A percentile compares a stretch with the other conserved stretches of the same genome.
These are phyloP conservation scores for Apiotrichum gracile DNA, from an alignment of 1,284 basidiomycete genomes.

Conservation along the genomic window DNA sequence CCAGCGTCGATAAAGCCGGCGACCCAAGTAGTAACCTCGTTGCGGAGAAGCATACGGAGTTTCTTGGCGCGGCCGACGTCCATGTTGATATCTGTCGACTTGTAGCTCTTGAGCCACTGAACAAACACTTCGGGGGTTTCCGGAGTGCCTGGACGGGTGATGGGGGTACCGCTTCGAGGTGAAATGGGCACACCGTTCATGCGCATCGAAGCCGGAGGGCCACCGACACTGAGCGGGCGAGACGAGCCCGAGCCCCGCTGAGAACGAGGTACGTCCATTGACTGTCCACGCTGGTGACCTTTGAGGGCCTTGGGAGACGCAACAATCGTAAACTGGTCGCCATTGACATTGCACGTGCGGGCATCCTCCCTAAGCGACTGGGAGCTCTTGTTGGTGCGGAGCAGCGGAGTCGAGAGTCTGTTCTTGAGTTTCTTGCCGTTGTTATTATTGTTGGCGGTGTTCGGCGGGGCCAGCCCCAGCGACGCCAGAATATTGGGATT, in stretches of 20 bases:
- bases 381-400: constrained; percentile 39
- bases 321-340: constrained; percentile 37
- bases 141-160: constrained; percentile 3
- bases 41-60: constrained; percentile 62
- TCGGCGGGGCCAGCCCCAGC: constrained; percentile 31
- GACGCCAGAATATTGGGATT: constrained; percentile 37
- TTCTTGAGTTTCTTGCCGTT: constrained; percentile 29
- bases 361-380: constrained; percentile 16
- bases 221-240: neutral
- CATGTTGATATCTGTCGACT: constrained; percentile 40
- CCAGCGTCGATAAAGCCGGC: constrained; percentile 75
- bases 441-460: neutral
- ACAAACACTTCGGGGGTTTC: constrained; percentile 37
- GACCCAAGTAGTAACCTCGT: constrained; percentile 86
- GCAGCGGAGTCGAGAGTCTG: constrained; percentile 32
- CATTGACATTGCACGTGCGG: constrained; percentile 17
- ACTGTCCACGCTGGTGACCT: constrained; percentile 19
- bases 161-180: neutral
- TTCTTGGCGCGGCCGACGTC: constrained; percentile 45
- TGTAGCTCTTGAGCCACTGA: constrained; percentile 29
- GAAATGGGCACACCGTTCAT: neutral
- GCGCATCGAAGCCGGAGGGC: neutral
- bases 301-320: constrained; percentile 26
- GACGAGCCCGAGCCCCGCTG: neutral
- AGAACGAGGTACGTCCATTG: constrained; percentile 21